These are phyloP conservation scores for Mortierella sp. DNA, from an alignment of 371 early-diverging fungal species.

Conservation along the genomic window DNA sequence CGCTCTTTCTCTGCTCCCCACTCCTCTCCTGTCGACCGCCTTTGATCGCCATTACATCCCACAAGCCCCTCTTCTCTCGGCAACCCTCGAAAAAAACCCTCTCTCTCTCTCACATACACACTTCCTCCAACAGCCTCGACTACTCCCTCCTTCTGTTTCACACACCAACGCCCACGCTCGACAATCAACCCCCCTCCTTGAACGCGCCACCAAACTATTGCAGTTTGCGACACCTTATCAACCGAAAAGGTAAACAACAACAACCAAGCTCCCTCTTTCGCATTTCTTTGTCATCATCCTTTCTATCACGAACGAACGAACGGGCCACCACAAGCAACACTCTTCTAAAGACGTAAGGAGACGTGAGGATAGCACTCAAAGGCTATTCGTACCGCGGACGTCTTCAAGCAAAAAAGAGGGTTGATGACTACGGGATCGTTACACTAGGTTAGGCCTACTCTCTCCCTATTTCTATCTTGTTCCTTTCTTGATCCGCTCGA, in stretches of 20 bases:
- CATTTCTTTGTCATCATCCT: not conserved
- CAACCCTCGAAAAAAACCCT: too few relatives aligned
- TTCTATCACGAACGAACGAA: not conserved
- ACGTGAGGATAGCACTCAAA: not conserved
- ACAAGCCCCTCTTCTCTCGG: not conserved
- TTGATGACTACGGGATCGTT: not conserved
- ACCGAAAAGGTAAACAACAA: conserved; percentile 8
- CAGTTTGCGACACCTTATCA: not conserved
- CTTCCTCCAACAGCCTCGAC: not conserved
- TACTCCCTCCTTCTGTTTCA: too few relatives aligned
- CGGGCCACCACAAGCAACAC: not conserved
- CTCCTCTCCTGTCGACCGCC: not conserved
- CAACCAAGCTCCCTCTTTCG: not conserved
- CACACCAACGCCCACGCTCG: not conserved
- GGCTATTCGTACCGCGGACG: not conserved
- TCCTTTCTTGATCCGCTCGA: not conserved
- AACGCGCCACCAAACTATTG: not conserved
- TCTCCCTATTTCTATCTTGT: not conserved
- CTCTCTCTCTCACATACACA: not conserved
- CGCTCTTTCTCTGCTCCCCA: not conserved
- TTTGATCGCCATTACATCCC: not conserved
- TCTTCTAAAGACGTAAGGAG: not conserved
- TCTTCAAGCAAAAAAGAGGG: not conserved
- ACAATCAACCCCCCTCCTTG: not conserved
- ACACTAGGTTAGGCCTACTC: not conserved